A percentile compares a stretch with the other conserved stretches of the same genome.
Evolutionary conservation across 2,329 filamentous ascomycete species (phyloP).

Genomic region (Aphanoascus verrucosus): DNA sequence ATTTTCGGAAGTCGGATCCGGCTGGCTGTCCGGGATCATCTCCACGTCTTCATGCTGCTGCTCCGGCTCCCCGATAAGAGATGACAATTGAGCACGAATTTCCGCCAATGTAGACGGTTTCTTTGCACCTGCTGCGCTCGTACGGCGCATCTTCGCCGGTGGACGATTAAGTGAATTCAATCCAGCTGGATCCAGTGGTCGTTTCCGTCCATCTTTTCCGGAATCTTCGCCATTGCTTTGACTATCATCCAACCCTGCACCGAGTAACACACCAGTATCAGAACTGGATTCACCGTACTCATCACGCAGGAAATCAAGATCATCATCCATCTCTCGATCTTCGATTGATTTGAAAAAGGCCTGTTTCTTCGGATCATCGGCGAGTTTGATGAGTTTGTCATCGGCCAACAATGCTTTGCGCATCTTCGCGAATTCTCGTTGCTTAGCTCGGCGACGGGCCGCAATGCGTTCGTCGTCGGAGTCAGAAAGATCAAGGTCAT

Average conservation of each 20-base stretch:
- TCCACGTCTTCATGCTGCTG: conserved; percentile 27
- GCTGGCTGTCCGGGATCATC: conserved; percentile 2
- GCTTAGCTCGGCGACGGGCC: conserved; percentile 66
- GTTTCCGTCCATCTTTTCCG: conserved; percentile 19
- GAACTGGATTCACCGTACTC: conserved; percentile 24
- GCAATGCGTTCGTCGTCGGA: conserved; percentile 73
- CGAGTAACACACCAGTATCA: conserved; percentile 4
- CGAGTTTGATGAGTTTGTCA: conserved; percentile 82
- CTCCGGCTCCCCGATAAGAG: conserved; percentile 56
- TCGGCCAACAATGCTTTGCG: conserved; percentile 77
- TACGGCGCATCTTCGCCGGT: conserved; percentile 53
- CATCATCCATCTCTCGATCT: conserved; percentile 58
- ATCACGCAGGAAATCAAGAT: conserved; percentile 60
- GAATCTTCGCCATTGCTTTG: conserved; percentile 1
- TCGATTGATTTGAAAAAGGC: conserved; percentile 88
- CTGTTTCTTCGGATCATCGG: conserved; percentile 74
- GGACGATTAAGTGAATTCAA: conserved; percentile 42
- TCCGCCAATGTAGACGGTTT: conserved; percentile 68
- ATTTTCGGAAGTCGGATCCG: conserved; percentile 25
- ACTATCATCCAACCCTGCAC: conserved; percentile 15
- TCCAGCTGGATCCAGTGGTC: conserved; percentile 30
- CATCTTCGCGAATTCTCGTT: conserved; percentile 82
- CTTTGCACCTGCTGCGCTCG: conserved; percentile 43
- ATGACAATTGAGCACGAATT: conserved; percentile 72
- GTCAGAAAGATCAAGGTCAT: conserved; percentile 77